Evolutionary conservation across 164 flowering plant genomes (phyloP).

Genomic region (Cinnamomum chago): DNA sequence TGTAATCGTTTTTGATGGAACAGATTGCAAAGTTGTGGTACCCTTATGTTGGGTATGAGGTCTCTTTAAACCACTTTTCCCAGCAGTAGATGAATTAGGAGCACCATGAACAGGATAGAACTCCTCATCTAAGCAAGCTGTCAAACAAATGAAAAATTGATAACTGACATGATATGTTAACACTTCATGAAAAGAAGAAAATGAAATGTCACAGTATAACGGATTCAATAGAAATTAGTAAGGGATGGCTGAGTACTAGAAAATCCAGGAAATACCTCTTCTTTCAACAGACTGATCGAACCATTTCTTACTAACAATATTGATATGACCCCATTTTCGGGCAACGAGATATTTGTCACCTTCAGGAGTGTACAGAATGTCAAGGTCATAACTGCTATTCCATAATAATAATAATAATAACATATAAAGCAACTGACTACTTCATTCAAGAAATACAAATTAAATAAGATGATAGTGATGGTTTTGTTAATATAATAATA

Average conservation of each 20-base stretch:
- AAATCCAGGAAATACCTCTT: constrained; percentile 47
- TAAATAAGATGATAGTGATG: too few species aligned
- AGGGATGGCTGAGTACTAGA: background rate
- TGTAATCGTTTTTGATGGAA: constrained; percentile 23
- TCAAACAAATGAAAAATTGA: constrained; percentile 17
- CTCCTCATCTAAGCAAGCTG: constrained; percentile 88
- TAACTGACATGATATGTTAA: constrained; percentile 15
- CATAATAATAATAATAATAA: background rate
- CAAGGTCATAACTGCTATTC: constrained; percentile 42
- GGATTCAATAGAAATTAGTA: background rate
- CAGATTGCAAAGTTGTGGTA: constrained; percentile 27
- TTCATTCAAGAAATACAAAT: too few species aligned
- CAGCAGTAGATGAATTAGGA: constrained; percentile 33
- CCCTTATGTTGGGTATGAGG: constrained; percentile 38
- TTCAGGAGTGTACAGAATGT: constrained; percentile 68
- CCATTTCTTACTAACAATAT: constrained; percentile 76
- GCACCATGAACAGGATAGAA: constrained; percentile 61
- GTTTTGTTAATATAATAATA: too few species aligned
- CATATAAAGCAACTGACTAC: too few species aligned
- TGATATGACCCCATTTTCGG: constrained; percentile 71
- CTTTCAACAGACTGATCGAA: constrained; percentile 71
- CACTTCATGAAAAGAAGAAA: background rate
- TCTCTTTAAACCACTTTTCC: constrained; percentile 19
- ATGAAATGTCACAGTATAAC: background rate
- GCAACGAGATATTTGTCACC: constrained; percentile 98